Evolutionary conservation across 1,139 yeast genomes (phyloP), one percentile per base, ranked within the genome.

Genomic region (Yamadazyma mexicana): DNA sequence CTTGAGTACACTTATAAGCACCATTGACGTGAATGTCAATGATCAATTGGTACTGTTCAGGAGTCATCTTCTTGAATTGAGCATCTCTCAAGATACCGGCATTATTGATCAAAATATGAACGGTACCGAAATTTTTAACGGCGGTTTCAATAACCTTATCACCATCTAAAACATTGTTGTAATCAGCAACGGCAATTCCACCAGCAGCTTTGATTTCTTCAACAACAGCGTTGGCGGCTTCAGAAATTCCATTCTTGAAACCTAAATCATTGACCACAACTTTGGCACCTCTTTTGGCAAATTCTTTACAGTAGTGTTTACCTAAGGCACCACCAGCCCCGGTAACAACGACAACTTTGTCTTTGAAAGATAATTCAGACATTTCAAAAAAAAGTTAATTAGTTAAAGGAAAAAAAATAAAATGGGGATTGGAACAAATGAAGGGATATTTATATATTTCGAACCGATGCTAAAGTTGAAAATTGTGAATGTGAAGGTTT

Each of bases 281-380:
- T 58, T 80, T 82, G 48, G 98, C 98, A 33, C 98, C 98, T 55
- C 96, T 75, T 48, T 81, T 73, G 39, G 96, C 98, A 64, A 77
- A 91, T 54, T 84, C 91, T 30, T 87, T 68, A 17, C 97, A 95
- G 64, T 92, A 92, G 39, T 82, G 82, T 58, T 77, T 85, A 31
- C 98, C 98, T 38, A 92, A 77, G 30, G 98, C 98, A 54, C 97
- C 98, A 49, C 98, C 98, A 38, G 97, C 95, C 34, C 98, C 98
- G 43, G 98, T 92, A 61, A 92, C 82, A 48, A 89, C 79, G 26
- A 88, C 97, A 37, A 89, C 97, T 61, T 85, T 82, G 56, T 81
- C 88, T 54, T 86, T 84, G 56, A 82, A 87, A 15, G 71, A 63
- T 51, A 69, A 56, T 55, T 62, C 55, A 34, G 69, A 61, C 73